Base-by-base conservation (phyloP, 176 grass and related monocot species). In the Hyparrhenia diplandra region DNA sequence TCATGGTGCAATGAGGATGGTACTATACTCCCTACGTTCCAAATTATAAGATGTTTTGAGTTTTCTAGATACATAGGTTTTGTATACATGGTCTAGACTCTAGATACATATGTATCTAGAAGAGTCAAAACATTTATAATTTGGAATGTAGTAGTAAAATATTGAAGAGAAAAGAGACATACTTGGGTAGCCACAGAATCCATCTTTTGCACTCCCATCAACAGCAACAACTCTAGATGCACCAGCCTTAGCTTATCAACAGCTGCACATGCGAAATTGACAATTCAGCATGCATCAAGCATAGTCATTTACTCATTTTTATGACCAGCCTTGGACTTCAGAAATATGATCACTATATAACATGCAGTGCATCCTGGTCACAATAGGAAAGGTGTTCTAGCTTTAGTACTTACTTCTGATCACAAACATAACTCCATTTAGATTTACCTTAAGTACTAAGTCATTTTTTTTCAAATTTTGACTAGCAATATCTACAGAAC, bases 131-230 rank as follows among this genome's bases (percentile, higher is more conserved):
- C n/a, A n/a, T n/a, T n/a, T n/a, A n/a, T n/a, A n/a, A n/a, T n/a
- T n/a, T n/a, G n/a, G n/a, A n/a, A 34, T 34, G 4, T 2, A 34
- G 32, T 34, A 34, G 32, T 34, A 69, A 18, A 37, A 34, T 41
- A 76, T 40, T 18, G 25, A 61, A n/a, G 16, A 9, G 11, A 43
- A 43, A 23, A 34, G 14, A 63, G 4, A 41, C 80, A 59, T 91
- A 95, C 96, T 71, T 93, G 80, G 39, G 89, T 93, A 73, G 96
- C 96, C 17, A 95, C 87, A 79, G 85, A 79, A 86, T 77, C 91
- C 92, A 99, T 95, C 76, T 91, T n/a, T 95, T 71, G 76, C 87
- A 90, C 96, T 99, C 75, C 92, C 96, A 69, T 99, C 92, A 88
- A 99, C 92, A 74, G 92, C 78, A 87, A 95, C 45, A 57, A 95